Evolutionary conservation across 805 yeast genomes (phyloP).

Genomic region (Nakazawaea populi): DNA sequence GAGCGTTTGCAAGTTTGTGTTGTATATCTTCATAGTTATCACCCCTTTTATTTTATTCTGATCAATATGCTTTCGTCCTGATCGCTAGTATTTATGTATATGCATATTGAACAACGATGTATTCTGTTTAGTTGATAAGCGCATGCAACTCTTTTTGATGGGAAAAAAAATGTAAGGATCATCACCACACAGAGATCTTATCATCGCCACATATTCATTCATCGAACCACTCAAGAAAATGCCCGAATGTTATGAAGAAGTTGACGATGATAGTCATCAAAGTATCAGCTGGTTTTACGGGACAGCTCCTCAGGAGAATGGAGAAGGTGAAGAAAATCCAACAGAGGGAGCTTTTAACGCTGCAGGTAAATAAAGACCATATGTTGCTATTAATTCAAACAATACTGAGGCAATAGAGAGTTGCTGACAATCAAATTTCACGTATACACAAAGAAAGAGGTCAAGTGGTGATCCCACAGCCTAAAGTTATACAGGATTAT

Average conservation of each 20-base stretch:
- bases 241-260: not conserved
- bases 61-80: no score
- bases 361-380: conserved; percentile 13
- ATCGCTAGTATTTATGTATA: no score
- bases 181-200: no score
- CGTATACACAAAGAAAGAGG: conserved; percentile 21
- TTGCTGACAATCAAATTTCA: not conserved
- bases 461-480: conserved; percentile 33
- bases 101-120: no score
- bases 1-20: not conserved
- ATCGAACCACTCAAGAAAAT: not conserved
- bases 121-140: no score
- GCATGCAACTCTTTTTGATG: no score
- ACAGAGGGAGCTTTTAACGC: conserved; percentile 18
- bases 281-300: conserved; percentile 29
- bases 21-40: not conserved
- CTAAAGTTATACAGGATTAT: conserved; percentile 36
- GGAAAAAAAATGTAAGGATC: no score
- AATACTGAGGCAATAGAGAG: not conserved
- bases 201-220: no score
- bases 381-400: no score
- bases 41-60: no score
- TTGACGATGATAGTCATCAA: conserved; percentile 17
- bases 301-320: conserved; percentile 10
- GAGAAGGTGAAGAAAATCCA: conserved; percentile 13